A percentile compares a stretch with the other conserved stretches of the same genome.
Conservation (phyloP, 371 early-diverging fungal species). For the Apophysomyces variabilis region DNA sequence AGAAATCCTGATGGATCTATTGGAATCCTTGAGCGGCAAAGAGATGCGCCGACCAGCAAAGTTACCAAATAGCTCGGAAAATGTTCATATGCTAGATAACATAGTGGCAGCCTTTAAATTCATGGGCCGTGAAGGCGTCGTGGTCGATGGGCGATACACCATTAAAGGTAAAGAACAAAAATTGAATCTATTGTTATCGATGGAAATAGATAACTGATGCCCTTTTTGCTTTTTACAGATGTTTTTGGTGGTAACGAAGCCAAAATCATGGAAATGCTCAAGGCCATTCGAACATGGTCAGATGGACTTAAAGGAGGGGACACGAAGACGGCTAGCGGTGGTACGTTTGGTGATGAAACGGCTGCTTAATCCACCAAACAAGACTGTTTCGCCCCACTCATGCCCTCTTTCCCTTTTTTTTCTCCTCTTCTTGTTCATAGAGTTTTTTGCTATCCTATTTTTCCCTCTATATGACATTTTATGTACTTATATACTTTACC, state of each 20-base stretch:
- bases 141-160: conserved; percentile 56
- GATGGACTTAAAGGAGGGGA: conserved; percentile 10
- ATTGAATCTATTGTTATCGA: neutral
- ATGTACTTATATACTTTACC: neutral
- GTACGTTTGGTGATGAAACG: conserved; percentile 30
- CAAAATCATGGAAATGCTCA: conserved; percentile 54
- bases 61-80: conserved; percentile 13
- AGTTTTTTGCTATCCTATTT: no score
- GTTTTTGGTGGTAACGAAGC: conserved; percentile 55
- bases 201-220: neutral
- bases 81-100: conserved; percentile 54
- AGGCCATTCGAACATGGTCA: conserved; percentile 44
- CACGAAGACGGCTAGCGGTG: conserved; percentile 35
- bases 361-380: neutral
- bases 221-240: conserved; percentile 24
- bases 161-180: conserved; percentile 47
- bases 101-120: conserved; percentile 66
- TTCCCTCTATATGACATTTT: no score
- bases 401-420: no score
- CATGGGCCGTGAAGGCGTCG: conserved; percentile 62
- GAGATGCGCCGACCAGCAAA: conserved; percentile 38
- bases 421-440: no score
- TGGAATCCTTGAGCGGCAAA: conserved; percentile 56
- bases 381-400: no score
- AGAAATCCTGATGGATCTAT: conserved; percentile 49